phyloP scores from a whole-genome alignment of 441 rosid genomes.

The Capsella rubella region DNA sequence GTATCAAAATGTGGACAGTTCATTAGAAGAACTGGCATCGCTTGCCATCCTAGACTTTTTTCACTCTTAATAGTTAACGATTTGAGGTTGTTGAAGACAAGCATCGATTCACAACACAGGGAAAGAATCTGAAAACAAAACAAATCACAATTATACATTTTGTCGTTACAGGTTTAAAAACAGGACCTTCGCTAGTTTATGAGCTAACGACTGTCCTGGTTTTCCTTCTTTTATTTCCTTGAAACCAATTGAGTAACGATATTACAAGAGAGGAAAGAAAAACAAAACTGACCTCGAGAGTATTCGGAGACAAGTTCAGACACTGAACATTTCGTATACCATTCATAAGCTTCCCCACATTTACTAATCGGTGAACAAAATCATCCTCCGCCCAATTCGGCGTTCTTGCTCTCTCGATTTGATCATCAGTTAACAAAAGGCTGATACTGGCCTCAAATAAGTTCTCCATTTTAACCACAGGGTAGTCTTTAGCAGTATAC shows the following conservation, averaged over 20 bases:
- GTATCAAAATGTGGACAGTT: slow-evolving; percentile 1
- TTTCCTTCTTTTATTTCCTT: background rate
- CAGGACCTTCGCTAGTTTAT: no score
- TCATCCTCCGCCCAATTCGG: background rate
- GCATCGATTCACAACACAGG: background rate
- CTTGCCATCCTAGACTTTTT: background rate
- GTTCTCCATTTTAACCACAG: background rate
- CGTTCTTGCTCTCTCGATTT: background rate
- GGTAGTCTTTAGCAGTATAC: background rate
- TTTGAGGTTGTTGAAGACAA: slow-evolving; percentile 10
- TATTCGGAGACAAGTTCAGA: background rate
- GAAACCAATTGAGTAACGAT: background rate
- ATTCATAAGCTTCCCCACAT: background rate
- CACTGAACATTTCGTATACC: background rate
- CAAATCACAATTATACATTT: background rate
- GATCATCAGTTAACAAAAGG: no score
- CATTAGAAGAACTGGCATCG: slow-evolving; percentile 3
- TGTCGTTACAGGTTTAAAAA: background rate
- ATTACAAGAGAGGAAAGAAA: background rate
- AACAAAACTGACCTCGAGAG: slow-evolving; percentile 2
- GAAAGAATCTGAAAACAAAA: background rate
- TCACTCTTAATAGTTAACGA: background rate
- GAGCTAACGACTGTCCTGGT: background rate
- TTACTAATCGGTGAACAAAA: background rate
- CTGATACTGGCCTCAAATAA: background rate